phyloP scores from a whole-genome alignment of 106 monocot species.

The Gastrodia elata region DNA sequence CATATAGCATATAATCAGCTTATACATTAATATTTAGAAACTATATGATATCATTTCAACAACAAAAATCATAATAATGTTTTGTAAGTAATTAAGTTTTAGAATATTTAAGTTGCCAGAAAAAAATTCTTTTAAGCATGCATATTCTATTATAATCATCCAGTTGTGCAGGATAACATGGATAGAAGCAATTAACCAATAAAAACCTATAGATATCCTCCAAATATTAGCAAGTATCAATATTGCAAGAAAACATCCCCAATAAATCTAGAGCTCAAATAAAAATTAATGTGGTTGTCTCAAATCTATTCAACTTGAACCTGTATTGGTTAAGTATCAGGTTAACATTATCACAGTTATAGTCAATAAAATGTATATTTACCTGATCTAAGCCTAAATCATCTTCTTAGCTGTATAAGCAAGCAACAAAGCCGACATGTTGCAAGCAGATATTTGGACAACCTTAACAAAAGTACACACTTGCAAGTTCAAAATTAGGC shows the following conservation, averaged over 20 bases:
- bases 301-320: neutral
- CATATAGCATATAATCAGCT: neutral
- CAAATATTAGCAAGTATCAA: neutral
- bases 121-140: neutral
- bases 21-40: neutral
- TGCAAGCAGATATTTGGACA: neutral
- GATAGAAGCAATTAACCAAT: neutral
- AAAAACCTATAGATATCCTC: neutral
- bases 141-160: neutral
- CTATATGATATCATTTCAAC: constrained; percentile 3
- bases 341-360: neutral
- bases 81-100: no score
- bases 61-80: neutral
- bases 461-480: neutral
- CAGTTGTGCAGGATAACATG: neutral
- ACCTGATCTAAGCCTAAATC: neutral
- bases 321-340: neutral
- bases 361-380: neutral
- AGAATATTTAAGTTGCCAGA: neutral
- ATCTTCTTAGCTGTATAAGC: neutral
- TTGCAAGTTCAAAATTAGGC: neutral
- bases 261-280: neutral
- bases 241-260: neutral
- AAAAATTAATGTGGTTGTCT: neutral
- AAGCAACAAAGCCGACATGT: neutral